phyloP scores from a whole-genome alignment of 108 stramenopile genomes.

The Skeletonema menzelii region DNA sequence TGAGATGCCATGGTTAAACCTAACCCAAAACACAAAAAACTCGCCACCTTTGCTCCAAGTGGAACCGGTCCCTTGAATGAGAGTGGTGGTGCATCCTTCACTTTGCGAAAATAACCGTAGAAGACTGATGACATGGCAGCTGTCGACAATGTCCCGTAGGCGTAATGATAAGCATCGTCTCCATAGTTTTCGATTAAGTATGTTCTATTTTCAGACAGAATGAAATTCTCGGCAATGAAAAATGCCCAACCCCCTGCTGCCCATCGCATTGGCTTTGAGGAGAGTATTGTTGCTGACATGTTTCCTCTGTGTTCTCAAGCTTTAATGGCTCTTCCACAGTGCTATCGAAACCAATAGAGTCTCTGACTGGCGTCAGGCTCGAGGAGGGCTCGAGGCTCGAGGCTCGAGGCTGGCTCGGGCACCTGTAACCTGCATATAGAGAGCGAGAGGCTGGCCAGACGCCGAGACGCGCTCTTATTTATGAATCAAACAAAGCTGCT shows the following conservation, averaged over 20 bases:
- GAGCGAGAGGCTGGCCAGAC: too few species aligned
- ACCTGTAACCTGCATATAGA: too few species aligned
- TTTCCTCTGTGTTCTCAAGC: too few species aligned
- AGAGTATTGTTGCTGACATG: neutral
- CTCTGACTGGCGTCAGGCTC: too few species aligned
- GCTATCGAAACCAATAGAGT: too few species aligned
- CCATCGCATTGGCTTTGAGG: conserved; percentile 66
- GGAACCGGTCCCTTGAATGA: conserved; percentile 24
- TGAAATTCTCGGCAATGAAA: conserved; percentile 83
- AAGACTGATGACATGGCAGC: conserved; percentile 75
- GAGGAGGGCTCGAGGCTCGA: too few species aligned
- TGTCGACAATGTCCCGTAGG: conserved; percentile 80
- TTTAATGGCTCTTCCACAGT: too few species aligned
- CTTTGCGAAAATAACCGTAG: conserved; percentile 66
- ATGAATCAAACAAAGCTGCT: too few species aligned
- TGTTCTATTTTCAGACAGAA: conserved; percentile 90
- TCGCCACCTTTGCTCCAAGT: conserved; percentile 31
- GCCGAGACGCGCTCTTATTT: too few species aligned
- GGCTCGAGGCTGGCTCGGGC: too few species aligned
- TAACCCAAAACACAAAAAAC: conserved; percentile 52
- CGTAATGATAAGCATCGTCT: conserved; percentile 73
- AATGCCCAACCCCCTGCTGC: conserved; percentile 79
- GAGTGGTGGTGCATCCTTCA: conserved; percentile 37
- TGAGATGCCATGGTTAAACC: conserved; percentile 80
- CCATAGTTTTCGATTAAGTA: conserved; percentile 63